Base-by-base conservation (phyloP, 345 rosid species). In the Lumnitzera racemosa region DNA sequence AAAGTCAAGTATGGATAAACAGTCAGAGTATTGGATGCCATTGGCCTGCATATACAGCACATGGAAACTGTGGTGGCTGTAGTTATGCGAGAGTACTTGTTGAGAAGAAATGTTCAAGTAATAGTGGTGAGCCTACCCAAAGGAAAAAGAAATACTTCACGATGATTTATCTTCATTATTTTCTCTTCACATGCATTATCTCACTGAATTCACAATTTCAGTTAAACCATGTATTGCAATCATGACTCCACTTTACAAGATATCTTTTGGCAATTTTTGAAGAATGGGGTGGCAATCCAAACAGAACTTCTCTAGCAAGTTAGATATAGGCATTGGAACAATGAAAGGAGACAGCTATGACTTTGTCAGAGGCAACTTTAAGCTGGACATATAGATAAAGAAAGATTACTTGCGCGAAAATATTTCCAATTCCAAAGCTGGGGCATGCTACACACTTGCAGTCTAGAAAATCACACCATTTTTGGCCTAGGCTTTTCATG, bases 11-110 rank as follows among this genome's bases (percentile, higher is more conserved):
- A 54, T 91, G 98, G 98, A 77, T 91, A 48, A 91, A 91, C 31
- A 95, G 98, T 53, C 73, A 69, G 65, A 88, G 83, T 67, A 79
- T 91, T n/a, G 98, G 98, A 61, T 85, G 98, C 20, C 83, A 91
- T 58, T 84, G 95, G 96, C 84, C 91, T 14, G 85, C 59, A 43
- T 80, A 82, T 47, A 81, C 63, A 61, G 97, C 95, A 16, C 74
- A 47, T 25, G 99, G 99, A 13, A 68, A 67, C 49, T 94, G 97
- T 31, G 81, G 84, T 5, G 74, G 64, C 17, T 94, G 99, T 54
- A 78, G 78, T 62, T 94, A 94, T 73, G 86, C 92, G 0, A 92
- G 90, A 53, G 51, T 65, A 13, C 86, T 72, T 49, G 2, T 17
- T 7, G 76, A 80, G 2, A 71, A 70, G 52, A 87, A 85, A 75